Evolutionary conservation across 352 stramenopile species (phyloP), one percentile per base, ranked within the genome.

Genomic region (Nothophytophthora sp.): DNA sequence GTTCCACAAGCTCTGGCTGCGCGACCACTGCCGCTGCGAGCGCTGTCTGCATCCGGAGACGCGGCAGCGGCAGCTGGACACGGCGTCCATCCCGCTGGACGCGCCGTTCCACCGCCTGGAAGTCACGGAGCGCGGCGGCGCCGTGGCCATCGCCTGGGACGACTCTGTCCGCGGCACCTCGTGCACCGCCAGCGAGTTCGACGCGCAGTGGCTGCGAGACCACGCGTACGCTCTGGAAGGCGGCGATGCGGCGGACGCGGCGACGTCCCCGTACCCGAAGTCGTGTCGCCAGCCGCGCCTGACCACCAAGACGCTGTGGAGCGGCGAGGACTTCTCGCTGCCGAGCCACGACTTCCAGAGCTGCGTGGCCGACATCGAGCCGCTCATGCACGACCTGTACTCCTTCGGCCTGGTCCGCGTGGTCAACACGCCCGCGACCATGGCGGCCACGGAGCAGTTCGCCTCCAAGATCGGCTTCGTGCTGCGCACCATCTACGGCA

Each of bases 1-100:
- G 45, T 94, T 94, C 63, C 84, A 92, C 62, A 91, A 87, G 56
- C 76, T 89, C 36, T 94, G 84, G 84, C 72, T 95, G 52, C 84
- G 84, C 34, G 84, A 95, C 55, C 81, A 95, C 56, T 95, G 84
- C 76, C 69, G 49, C 28, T 95, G 84, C 29, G 42, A 73, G 22
- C 49, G 50, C 25, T 95, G 84, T 37, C 55, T 76, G 48, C 84
- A 95, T 53, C 73, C 81, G 12, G 65, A 84, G 53, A 95, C 84
- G 20, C 70, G 52, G 12, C 84, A 95, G 67, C 77, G 84, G 7
- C 78, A 91, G 49, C 36, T 90, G 5, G 76, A 91, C 67, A 91
- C 84, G 33, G 81, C 84, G 22, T 87, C 81, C n/a, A 92, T 94
- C 48, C 63, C 71, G 5, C 47, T 83, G 35, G 47, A 90, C 55